Evolutionary conservation across 2,329 filamentous ascomycete species (phyloP), one percentile per base, ranked within the genome.

Genomic region (Microthyrium microscopicum): DNA sequence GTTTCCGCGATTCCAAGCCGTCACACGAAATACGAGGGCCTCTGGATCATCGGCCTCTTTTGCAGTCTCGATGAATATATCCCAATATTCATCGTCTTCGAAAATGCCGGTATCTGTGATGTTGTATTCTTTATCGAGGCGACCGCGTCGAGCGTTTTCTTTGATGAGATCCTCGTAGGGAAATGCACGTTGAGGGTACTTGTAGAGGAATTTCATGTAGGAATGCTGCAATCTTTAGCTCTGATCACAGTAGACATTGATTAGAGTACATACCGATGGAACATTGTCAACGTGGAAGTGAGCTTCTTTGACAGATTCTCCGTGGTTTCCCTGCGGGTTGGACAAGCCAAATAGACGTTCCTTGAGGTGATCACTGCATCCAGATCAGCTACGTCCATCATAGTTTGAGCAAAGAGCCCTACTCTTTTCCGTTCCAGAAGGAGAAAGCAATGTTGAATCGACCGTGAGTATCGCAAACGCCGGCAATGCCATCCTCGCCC

Each of bases 121-220:
- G 53, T 94, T 87, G 57, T 93, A 95, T 52, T 95, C 87, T 30
- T 70, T 70, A 41, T 94, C 85, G 45, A 73, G 53, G 53, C 77
- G 81, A 36, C 68, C 67, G 42, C 85, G 72, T 43, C 66, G 70
- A 27, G 74, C 84, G 51, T 93, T 95, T 50, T 91, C 82, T 42
- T 81, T 64, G 42, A 91, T 61, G 29, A 95, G 64, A 42, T 93
- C 74, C 54, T 94, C 68, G 61, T 95, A 95, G 3, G 87, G 89
- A 48, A 95, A 95, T 41, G 77, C 73, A 46, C 69, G 70, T 57
- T 95, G 87, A 1, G 89, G 89, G 47, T 94, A 91, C 57, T 95
- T 95, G 70, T 95, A 95, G 44, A 95, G 75, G 50, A 76, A 91
- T 56, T 95, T 95, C 87, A 95, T 95, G 63, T 95, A 95, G 19